phyloP scores from a whole-genome alignment of 257 asterid genomes.

The Verbena officinalis region DNA sequence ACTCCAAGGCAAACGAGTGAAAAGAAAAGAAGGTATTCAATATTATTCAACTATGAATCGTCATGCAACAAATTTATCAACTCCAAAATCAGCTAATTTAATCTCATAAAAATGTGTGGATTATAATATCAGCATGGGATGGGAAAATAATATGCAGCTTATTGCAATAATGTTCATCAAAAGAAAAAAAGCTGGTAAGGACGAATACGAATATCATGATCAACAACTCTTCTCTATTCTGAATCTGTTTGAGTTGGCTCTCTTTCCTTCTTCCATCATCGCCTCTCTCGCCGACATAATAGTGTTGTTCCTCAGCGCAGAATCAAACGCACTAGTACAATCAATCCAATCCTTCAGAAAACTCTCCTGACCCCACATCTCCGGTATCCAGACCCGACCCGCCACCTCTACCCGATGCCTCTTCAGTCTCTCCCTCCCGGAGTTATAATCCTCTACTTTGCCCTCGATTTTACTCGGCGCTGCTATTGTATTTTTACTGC shows the following conservation, averaged over 20 bases:
- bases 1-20: too few relatives aligned
- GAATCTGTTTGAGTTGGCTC: constrained; percentile 35
- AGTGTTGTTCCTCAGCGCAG: constrained; percentile 39
- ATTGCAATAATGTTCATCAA: too few relatives aligned
- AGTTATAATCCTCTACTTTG: constrained; percentile 17
- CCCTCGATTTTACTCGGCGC: constrained; percentile 19
- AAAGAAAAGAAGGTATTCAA: too few relatives aligned
- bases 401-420: constrained; percentile 63
- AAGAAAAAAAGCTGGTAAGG: not conserved
- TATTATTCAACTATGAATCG: not conserved
- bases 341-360: constrained; percentile 68
- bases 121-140: not conserved
- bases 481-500: not conserved
- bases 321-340: constrained; percentile 56
- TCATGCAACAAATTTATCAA: not conserved
- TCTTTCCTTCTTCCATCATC: constrained; percentile 50
- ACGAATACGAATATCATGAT: not conserved
- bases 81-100: not conserved
- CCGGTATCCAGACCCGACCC: constrained; percentile 72
- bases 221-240: constrained; percentile 49
- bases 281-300: constrained; percentile 57
- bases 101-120: not conserved
- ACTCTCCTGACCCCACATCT: constrained; percentile 67
- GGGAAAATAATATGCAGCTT: not conserved
- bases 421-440: constrained; percentile 63